These are phyloP conservation scores for Colletotrichum godetiae DNA, from an alignment of 2,329 filamentous ascomycete genomes.

Conservation along the genomic window DNA sequence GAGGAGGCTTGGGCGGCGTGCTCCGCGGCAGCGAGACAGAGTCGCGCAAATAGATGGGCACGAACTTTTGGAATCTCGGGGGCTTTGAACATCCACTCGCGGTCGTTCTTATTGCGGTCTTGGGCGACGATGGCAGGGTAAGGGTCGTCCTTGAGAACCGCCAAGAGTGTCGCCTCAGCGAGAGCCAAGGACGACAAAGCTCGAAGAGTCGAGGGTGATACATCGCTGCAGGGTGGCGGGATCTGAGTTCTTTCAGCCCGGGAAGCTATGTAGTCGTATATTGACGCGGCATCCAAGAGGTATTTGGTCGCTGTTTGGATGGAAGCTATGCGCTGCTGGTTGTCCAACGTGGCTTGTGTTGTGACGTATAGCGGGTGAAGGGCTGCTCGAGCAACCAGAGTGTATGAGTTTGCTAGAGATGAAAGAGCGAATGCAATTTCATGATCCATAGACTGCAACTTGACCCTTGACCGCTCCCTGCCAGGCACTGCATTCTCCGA, in stretches of 20 bases:
- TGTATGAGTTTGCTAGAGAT: constrained; percentile 80
- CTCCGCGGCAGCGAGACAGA: constrained; percentile 89
- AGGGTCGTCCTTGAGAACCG: constrained; percentile 93
- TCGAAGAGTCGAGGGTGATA: constrained; percentile 62
- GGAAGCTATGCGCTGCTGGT: constrained; percentile 75
- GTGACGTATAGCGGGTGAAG: constrained; percentile 80
- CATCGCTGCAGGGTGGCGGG: constrained; percentile 62
- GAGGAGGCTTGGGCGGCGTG: constrained; percentile 81
- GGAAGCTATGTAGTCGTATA: constrained; percentile 78
- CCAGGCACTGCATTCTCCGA: constrained; percentile 72
- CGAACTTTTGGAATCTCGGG: constrained; percentile 90
- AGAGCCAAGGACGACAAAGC: constrained; percentile 76
- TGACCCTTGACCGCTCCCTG: constrained; percentile 74
- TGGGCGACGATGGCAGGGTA: constrained; percentile 87
- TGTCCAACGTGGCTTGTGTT: constrained; percentile 67
- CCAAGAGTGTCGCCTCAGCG: constrained; percentile 89
- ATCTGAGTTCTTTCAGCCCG: constrained; percentile 59
- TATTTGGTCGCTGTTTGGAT: constrained; percentile 81
- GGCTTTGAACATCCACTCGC: constrained; percentile 96
- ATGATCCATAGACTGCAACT: constrained; percentile 80
- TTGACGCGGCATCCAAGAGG: constrained; percentile 80
- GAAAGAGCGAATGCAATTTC: constrained; percentile 85
- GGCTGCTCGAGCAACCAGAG: constrained; percentile 76
- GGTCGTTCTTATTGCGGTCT: constrained; percentile 83
- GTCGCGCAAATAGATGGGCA: constrained; percentile 85